Base-by-base conservation (phyloP, 2,329 filamentous ascomycete species). In the Sporothrix variecibatus region DNA sequence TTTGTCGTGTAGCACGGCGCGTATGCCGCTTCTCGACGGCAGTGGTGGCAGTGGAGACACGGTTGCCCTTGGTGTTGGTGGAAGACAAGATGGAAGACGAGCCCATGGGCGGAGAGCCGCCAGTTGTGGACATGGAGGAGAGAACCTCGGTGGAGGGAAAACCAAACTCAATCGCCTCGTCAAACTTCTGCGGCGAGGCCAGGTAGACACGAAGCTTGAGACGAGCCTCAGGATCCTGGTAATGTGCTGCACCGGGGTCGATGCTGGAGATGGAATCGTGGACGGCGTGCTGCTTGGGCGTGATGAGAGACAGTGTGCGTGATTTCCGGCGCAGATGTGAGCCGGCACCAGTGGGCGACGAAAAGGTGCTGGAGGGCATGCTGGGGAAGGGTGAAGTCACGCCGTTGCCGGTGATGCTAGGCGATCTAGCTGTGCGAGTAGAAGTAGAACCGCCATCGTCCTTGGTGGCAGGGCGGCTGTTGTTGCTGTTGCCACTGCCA, bases 111-210 rank as follows among this genome's bases (percentile, higher is more conserved):
- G 73, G 49, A 11, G 73, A 69, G 15, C 40, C 72, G 8, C 17
- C 60, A 1, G 81, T 78, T 23, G 34, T 26, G 2, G 81, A 76
- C 1, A 78, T 78, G n/a, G 82, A 78, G 2, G 81, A 77, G 26
- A 83, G 76, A 8, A 78, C 82, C 46, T 90, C 87, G 49, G 85
- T 85, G 0, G 91, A 90, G 0, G 94, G 94, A 78, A 98, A 98
- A 0, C 95, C 95, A 82, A 97, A 98, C 80, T 97, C 93, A 71
- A 98, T 89, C 0, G 94, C 94, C 82, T 98, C 95, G 80, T 98
- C 95, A 78, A 98, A 98, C 80, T 97, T 97, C 78, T 97, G 93
- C 0, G 95, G 93, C 0, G 94, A 97, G 8, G 93, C 93, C 26
- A 97, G 88, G 79, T 95, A 97, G 7, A 94, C 90, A 15, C 94